A percentile compares a stretch with the other conserved stretches of the same genome.
Conservation (phyloP, 352 stramenopile species). For the Peronospora farinosa region DNA sequence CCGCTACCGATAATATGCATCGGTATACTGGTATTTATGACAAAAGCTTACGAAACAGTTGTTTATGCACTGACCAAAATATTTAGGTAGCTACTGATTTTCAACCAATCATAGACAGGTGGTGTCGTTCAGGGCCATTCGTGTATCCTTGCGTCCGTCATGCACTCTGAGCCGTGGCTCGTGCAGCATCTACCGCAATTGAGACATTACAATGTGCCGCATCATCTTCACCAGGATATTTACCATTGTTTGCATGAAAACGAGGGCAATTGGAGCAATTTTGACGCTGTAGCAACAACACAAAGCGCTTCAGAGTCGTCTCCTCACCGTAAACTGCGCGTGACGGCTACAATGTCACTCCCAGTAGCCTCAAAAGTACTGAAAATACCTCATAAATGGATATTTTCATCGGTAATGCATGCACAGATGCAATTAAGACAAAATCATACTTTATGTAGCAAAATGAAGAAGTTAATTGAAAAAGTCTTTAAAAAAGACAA, state of each 20-base stretch:
- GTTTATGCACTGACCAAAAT: too few species aligned
- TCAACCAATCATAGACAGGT: too few species aligned
- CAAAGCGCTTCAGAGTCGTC: background rate
- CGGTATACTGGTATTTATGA: too few species aligned
- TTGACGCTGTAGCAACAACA: conserved; percentile 21
- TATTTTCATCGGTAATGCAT: conserved; percentile 35
- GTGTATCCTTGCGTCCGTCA: too few species aligned
- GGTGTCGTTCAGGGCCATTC: too few species aligned
- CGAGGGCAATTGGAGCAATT: conserved; percentile 13
- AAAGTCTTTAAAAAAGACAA: conserved; percentile 7
- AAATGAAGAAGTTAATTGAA: conserved; percentile 21
- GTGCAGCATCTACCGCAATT: conserved; percentile 37
- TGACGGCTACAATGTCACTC: conserved; percentile 18
- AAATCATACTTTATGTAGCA: conserved; percentile 15
- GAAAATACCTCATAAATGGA: conserved; percentile 30
- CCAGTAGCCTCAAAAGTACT: conserved; percentile 17
- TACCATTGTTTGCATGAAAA: conserved; percentile 30
- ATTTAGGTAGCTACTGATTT: too few species aligned
- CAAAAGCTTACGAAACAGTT: too few species aligned
- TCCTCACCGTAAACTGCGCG: conserved; percentile 20
- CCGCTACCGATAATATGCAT: too few species aligned
- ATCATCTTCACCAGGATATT: conserved; percentile 27
- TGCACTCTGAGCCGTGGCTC: conserved; percentile 30
- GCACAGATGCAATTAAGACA: conserved; percentile 34
- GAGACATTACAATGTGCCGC: conserved; percentile 33